A percentile compares a stretch with the other conserved stretches of the same genome.
phyloP scores from a whole-genome alignment of 352 stramenopile genomes.

The Globisporangium spinosum region DNA sequence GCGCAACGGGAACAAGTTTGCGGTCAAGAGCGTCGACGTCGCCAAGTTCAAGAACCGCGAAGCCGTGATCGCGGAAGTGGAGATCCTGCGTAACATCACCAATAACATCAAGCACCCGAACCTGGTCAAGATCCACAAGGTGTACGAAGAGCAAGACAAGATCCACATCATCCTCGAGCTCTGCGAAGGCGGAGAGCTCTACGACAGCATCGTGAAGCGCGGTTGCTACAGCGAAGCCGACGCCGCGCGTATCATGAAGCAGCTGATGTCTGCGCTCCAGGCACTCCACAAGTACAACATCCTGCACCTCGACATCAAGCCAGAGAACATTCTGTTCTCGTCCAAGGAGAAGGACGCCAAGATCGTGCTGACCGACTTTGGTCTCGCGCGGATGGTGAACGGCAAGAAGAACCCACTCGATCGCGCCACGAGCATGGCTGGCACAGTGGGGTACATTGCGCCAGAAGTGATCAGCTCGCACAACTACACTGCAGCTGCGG shows the following conservation, averaged over 20 bases:
- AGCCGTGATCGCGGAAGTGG: constrained; percentile 65
- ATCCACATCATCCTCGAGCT: constrained; percentile 79
- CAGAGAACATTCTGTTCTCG: constrained; percentile 76
- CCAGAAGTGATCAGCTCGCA: constrained; percentile 70
- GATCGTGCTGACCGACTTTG: constrained; percentile 78
- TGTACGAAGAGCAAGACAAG: constrained; percentile 80
- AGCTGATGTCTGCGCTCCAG: constrained; percentile 61
- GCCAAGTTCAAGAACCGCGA: constrained; percentile 73
- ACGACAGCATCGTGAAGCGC: constrained; percentile 65
- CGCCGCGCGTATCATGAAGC: constrained; percentile 57
- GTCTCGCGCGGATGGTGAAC: constrained; percentile 70
- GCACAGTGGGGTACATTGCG: constrained; percentile 77
- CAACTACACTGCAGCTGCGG: constrained; percentile 58
- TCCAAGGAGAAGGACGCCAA: constrained; percentile 47
- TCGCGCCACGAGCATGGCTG: constrained; percentile 61
- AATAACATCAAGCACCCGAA: constrained; percentile 79
- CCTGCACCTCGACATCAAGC: constrained; percentile 76
- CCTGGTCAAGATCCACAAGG: constrained; percentile 76
- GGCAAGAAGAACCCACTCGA: constrained; percentile 62
- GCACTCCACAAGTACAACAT: constrained; percentile 75
- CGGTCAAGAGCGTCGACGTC: constrained; percentile 75
- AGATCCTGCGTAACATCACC: constrained; percentile 80
- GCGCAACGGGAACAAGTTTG: constrained; percentile 46
- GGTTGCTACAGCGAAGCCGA: constrained; percentile 65
- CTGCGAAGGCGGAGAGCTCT: constrained; percentile 69